A percentile compares a stretch with the other conserved stretches of the same genome.
These are phyloP conservation scores for Prunus kanzakura DNA, from an alignment of 306 rosid genomes.

Conservation along the genomic window DNA sequence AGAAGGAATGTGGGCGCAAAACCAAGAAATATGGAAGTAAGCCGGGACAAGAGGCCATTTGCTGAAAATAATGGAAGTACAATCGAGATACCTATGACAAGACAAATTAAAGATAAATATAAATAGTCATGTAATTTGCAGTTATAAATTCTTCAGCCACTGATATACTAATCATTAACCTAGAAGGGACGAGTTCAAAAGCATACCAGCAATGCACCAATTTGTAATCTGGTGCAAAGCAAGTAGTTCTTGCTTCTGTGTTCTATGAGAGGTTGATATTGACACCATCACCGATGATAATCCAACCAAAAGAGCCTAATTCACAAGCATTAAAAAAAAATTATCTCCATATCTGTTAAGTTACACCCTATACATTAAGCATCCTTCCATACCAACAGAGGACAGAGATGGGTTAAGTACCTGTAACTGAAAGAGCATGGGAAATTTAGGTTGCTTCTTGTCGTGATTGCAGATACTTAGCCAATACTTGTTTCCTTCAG, in stretches of 20 bases:
- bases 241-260: constrained; percentile 65
- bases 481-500: constrained; percentile 64
- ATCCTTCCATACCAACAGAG: constrained; percentile 17
- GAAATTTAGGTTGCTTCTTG: constrained; percentile 41
- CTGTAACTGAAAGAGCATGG: constrained; percentile 71
- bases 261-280: constrained; percentile 75
- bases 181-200: constrained; percentile 22
- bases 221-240: constrained; percentile 65
- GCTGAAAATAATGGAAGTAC: constrained; percentile 76
- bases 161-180: not conserved
- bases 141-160: constrained; percentile 1
- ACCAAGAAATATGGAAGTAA: constrained; percentile 83
- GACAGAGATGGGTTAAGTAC: constrained; percentile 31
- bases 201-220: constrained; percentile 77
- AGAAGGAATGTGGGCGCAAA: constrained; percentile 90
- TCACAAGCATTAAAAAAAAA: not conserved
- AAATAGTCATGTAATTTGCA: constrained; percentile 20
- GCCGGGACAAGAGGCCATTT: constrained; percentile 71
- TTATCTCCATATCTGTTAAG: constrained; percentile 5
- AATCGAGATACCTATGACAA: constrained; percentile 65
- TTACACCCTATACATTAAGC: constrained; percentile 12
- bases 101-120: constrained; percentile 25
- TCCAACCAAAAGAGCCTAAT: constrained; percentile 71
- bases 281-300: constrained; percentile 78
- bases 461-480: constrained; percentile 52